A percentile compares a stretch with the other conserved stretches of the same genome.
Evolutionary conservation across 1,139 yeast genomes (phyloP).

Genomic region (Williopsis jadinii): DNA sequence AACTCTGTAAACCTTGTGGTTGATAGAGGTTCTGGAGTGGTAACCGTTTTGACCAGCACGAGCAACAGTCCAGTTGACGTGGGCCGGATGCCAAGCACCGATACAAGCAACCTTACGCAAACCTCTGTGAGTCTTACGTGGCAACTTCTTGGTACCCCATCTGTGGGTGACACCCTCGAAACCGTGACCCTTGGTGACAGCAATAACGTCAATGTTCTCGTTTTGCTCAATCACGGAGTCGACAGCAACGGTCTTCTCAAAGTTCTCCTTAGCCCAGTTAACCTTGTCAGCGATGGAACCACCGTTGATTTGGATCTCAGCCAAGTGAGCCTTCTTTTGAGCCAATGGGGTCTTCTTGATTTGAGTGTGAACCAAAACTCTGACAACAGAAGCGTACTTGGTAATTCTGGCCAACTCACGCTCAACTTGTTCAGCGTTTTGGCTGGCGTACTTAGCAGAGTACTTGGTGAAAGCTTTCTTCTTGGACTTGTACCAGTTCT

Average conservation of each 20-base stretch:
- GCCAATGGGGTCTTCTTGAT: conserved; percentile 98
- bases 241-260: conserved; percentile 96
- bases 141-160: conserved; percentile 99
- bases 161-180: conserved; percentile 99
- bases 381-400: conserved; percentile 97
- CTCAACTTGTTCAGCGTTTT: conserved; percentile 82
- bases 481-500: conserved; percentile 99
- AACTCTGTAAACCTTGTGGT: conserved; percentile 99
- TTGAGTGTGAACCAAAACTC: conserved; percentile 99
- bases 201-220: conserved; percentile 97
- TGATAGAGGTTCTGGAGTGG: conserved; percentile 99
- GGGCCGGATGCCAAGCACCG: conserved; percentile 99
- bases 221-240: conserved; percentile 96
- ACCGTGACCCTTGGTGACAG: conserved; percentile 99
- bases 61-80: conserved; percentile 99
- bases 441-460: conserved; percentile 93
- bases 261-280: conserved; percentile 98
- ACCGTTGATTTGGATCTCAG: conserved; percentile 99
- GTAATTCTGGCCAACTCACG: conserved; percentile 97
- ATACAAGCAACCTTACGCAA: conserved; percentile 99
- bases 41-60: conserved; percentile 99
- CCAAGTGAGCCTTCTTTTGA: conserved; percentile 99
- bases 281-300: conserved; percentile 97
- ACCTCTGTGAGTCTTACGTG: conserved; percentile 99
- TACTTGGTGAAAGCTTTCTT: conserved; percentile 99